These are phyloP conservation scores for Malassezia brasiliensis DNA, from an alignment of 1,284 basidiomycete species.

Conservation along the genomic window DNA sequence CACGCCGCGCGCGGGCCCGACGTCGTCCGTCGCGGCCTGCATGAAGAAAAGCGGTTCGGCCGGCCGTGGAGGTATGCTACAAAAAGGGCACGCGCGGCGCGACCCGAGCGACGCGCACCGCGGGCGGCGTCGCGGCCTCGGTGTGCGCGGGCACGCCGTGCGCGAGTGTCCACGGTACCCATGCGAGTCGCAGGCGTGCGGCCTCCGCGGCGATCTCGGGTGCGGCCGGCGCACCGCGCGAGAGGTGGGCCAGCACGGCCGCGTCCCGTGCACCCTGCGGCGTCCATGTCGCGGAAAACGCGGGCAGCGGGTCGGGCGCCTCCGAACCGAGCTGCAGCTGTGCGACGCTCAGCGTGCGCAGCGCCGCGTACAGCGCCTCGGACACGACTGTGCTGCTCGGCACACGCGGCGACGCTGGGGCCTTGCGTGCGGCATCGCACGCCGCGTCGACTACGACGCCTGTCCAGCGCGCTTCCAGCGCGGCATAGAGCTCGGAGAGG, in stretches of 20 bases:
- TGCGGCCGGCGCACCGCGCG: not conserved
- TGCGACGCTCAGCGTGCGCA: not conserved
- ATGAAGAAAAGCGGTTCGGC: not conserved
- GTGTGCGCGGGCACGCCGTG: not conserved
- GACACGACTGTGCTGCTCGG: not conserved
- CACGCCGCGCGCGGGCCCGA: not conserved
- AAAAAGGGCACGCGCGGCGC: slow-evolving; percentile 9
- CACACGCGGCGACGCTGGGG: too few species aligned
- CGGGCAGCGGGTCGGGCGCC: not conserved
- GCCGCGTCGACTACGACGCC: not conserved
- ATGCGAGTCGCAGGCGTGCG: not conserved
- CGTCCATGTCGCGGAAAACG: not conserved
- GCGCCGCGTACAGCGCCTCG: not conserved
- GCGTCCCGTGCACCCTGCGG: not conserved
- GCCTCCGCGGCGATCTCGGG: not conserved
- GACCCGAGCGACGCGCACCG: slow-evolving; percentile 1
- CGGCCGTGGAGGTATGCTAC: slow-evolving; percentile 5
- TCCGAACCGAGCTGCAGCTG: not conserved
- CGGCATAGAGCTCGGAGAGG: not conserved
- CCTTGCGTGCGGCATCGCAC: not conserved
- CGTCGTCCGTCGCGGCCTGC: not conserved
- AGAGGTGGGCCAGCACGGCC: not conserved
- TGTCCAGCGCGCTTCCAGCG: not conserved
- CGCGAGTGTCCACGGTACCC: slow-evolving; percentile 1
- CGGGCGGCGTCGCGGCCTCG: not conserved